These are phyloP conservation scores for Neurospora cerealis DNA, from an alignment of 495 filamentous ascomycete genomes.

Conservation along the genomic window DNA sequence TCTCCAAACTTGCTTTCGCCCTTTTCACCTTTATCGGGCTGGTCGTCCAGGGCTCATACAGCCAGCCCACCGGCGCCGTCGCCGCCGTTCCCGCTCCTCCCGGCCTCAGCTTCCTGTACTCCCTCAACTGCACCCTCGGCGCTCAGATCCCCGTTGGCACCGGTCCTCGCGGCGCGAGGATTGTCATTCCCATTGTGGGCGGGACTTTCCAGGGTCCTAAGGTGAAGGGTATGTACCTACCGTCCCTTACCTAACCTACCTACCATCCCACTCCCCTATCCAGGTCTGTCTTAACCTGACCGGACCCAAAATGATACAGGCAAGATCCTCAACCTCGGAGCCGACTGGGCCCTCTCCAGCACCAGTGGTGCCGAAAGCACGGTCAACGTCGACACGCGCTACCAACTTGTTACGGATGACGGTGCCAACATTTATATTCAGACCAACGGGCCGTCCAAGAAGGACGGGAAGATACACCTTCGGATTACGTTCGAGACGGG, in stretches of 20 bases:
- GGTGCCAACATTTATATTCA: conserved; percentile 21
- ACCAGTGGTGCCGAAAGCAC: conserved; percentile 1
- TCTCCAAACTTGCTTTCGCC: neutral
- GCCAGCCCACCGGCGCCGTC: neutral
- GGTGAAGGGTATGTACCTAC: conserved; percentile 6
- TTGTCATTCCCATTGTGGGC: conserved; percentile 18
- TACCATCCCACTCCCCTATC: neutral
- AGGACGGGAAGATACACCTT: conserved; percentile 17
- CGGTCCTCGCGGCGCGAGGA: conserved; percentile 9
- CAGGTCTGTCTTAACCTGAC: too few species aligned
- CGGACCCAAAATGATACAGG: conserved; percentile 2
- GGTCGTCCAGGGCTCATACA: neutral
- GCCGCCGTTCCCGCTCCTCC: conserved; percentile 6
- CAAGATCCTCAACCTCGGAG: conserved; percentile 20
- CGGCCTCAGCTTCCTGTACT: conserved; percentile 17
- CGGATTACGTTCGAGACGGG: conserved; percentile 18
- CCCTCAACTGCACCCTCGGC: conserved; percentile 18
- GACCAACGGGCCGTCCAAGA: conserved; percentile 17
- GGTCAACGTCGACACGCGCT: conserved; percentile 21
- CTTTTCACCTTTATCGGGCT: neutral
- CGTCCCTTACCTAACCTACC: too few species aligned
- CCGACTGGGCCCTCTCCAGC: conserved; percentile 21
- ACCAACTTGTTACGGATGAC: conserved; percentile 21
- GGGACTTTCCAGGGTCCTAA: conserved; percentile 14
- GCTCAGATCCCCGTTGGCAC: conserved; percentile 7